Percentiles rank a stretch among this genome's conserved stretches.
Evolutionary conservation across 2,329 filamentous ascomycete genomes (phyloP).

Genomic region (Cladophialophora carrionii): DNA sequence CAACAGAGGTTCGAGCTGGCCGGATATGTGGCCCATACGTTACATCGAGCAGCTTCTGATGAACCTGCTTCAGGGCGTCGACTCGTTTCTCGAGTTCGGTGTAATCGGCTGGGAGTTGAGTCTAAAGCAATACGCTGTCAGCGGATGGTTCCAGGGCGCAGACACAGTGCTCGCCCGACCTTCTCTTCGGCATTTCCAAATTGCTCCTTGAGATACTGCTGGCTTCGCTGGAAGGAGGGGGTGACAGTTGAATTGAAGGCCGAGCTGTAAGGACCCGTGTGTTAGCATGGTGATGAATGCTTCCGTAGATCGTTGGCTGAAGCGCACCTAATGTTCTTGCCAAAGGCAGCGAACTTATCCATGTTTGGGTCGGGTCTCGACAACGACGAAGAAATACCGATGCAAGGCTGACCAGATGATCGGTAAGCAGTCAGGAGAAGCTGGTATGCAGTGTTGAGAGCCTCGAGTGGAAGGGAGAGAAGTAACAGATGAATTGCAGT

Average conservation of each 20-base stretch:
- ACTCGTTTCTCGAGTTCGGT: conserved; percentile 98
- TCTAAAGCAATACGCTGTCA: conserved; percentile 57
- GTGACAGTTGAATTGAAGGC: conserved; percentile 77
- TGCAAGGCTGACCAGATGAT: not conserved
- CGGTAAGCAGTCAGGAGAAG: not conserved
- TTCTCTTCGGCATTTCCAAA: conserved; percentile 93
- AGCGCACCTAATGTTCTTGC: conserved; percentile 68
- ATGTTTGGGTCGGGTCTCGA: conserved; percentile 47
- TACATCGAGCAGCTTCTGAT: conserved; percentile 95
- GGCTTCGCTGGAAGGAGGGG: conserved; percentile 88
- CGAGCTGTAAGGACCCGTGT: conserved; percentile 46
- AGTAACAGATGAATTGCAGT: conserved; percentile 13
- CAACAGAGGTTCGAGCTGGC: conserved; percentile 6
- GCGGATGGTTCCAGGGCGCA: not conserved
- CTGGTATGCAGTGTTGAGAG: not conserved
- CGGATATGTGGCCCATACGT: conserved; percentile 62
- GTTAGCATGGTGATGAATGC: conserved; percentile 32
- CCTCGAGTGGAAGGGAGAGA: not conserved
- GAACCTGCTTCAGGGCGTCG: conserved; percentile 93
- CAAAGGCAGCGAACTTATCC: conserved; percentile 71
- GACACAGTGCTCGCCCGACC: conserved; percentile 52
- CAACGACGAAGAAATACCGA: not conserved
- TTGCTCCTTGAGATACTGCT: conserved; percentile 98
- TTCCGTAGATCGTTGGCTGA: conserved; percentile 14
- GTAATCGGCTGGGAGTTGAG: conserved; percentile 94